A percentile compares a stretch with the other conserved stretches of the same genome.
Conservation (phyloP, 345 rosid species). For the Lagerstroemia speciosa region DNA sequence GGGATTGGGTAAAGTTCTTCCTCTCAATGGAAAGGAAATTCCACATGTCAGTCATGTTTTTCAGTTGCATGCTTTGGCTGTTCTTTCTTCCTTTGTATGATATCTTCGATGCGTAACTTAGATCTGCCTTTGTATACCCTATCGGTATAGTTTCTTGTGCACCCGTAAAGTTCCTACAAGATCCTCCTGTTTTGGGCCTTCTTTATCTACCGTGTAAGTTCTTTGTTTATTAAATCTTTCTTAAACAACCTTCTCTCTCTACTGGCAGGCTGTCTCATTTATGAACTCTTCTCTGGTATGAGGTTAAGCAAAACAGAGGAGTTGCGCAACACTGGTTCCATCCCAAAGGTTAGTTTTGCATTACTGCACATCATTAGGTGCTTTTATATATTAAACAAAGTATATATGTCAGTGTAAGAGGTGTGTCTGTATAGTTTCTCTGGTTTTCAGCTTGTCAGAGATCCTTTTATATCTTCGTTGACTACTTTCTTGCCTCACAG, state of each 20-base stretch:
- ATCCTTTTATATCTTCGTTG: constrained; percentile 29
- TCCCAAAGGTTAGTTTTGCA: constrained; percentile 64
- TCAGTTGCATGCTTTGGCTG: not conserved
- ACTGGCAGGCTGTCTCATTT: constrained; percentile 73
- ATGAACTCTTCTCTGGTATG: constrained; percentile 82
- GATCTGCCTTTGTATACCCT: not conserved
- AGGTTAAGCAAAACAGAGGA: constrained; percentile 92
- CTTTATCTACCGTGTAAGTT: not conserved
- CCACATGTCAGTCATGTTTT: not conserved
- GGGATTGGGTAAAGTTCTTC: constrained; percentile 74
- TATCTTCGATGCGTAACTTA: not conserved
- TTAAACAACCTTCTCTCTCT: constrained; percentile 7
- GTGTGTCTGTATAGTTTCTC: not conserved
- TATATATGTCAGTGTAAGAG: not conserved
- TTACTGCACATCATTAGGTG: too few relatives aligned
- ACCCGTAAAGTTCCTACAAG: not conserved
- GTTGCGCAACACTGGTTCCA: constrained; percentile 77
- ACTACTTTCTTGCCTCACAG: constrained; percentile 54
- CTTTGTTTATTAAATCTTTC: not conserved
- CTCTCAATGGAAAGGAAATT: constrained; percentile 1
- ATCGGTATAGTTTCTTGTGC: not conserved
- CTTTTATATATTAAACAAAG: not conserved
- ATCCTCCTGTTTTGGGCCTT: constrained; percentile 1
- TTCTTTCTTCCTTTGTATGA: not conserved
- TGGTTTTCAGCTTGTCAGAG: constrained; percentile 16